These are phyloP conservation scores for Sporothrix inflata DNA, from an alignment of 2,329 filamentous ascomycete species.

Conservation along the genomic window DNA sequence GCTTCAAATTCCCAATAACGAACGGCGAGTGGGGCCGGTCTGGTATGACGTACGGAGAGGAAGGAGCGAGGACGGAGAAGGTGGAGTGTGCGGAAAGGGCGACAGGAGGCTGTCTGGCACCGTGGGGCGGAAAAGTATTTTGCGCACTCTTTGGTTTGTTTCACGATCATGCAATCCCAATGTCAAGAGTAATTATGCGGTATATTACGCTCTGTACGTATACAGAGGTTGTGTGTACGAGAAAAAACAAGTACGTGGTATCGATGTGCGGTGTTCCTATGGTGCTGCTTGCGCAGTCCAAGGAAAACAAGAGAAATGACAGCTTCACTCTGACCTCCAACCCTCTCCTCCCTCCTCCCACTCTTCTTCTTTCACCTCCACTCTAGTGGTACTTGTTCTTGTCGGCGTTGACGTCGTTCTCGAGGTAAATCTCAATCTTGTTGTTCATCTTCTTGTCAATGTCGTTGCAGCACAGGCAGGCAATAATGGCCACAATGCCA, in stretches of 20 bases:
- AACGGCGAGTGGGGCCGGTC: neutral
- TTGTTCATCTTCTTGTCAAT: constrained; percentile 44
- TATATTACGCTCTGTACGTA: neutral
- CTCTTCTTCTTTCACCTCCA: neutral
- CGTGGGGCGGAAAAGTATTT: neutral
- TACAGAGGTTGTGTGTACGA: constrained; percentile 1
- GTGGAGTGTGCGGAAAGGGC: no score
- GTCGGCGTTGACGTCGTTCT: constrained; percentile 42
- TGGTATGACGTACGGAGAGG: neutral
- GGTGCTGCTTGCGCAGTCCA: neutral
- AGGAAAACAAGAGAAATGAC: neutral
- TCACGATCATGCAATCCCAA: neutral
- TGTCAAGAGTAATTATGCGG: neutral
- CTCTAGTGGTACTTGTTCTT: constrained; percentile 37
- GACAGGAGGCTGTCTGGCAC: neutral
- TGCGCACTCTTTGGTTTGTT: neutral
- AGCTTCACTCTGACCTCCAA: no score
- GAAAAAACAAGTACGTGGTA: neutral
- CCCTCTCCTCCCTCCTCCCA: neutral
- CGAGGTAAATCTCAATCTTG: constrained; percentile 44
- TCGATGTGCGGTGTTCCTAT: neutral
- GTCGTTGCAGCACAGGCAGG: constrained; percentile 42
- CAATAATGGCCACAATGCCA: constrained; percentile 40
- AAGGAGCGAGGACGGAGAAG: neutral
- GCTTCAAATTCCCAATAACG: neutral